Evolutionary conservation across 2,329 filamentous ascomycete genomes (phyloP).

Genomic region (Trichoderma breve): DNA sequence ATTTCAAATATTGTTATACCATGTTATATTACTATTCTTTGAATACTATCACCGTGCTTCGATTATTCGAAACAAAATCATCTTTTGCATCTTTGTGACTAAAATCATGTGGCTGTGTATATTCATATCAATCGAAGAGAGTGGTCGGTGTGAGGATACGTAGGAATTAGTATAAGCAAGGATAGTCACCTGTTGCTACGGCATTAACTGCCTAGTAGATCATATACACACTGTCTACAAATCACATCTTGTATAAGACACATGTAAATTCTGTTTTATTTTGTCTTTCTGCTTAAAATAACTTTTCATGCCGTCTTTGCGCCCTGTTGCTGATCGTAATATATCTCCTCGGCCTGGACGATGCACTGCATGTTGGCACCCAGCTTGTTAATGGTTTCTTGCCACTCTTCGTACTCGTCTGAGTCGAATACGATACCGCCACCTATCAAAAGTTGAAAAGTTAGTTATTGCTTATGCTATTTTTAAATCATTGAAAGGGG

Average conservation of each 20-base stretch:
- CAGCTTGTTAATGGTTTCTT: constrained; percentile 94
- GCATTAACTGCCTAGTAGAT: too few relatives aligned
- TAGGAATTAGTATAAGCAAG: not conserved
- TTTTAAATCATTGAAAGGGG: not conserved
- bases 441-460: constrained; percentile 39
- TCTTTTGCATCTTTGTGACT: not conserved
- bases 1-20: not conserved
- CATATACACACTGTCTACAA: not conserved
- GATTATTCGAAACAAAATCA: not conserved
- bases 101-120: not conserved
- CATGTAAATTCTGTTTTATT: not conserved
- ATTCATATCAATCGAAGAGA: not conserved
- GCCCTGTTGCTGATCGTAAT: constrained; percentile 38
- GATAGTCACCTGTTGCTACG: not conserved
- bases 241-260: not conserved
- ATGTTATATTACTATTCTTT: not conserved
- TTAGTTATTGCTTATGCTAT: constrained; percentile 13
- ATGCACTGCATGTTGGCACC: constrained; percentile 88
- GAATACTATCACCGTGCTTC: not conserved
- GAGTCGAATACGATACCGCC: constrained; percentile 95
- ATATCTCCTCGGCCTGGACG: constrained; percentile 73
- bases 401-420: constrained; percentile 87
- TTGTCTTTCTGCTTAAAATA: not conserved
- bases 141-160: not conserved
- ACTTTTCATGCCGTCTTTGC: constrained; percentile 1